Base-by-base conservation (phyloP, 148 eudicot genomes). In the Cornus controversa region DNA sequence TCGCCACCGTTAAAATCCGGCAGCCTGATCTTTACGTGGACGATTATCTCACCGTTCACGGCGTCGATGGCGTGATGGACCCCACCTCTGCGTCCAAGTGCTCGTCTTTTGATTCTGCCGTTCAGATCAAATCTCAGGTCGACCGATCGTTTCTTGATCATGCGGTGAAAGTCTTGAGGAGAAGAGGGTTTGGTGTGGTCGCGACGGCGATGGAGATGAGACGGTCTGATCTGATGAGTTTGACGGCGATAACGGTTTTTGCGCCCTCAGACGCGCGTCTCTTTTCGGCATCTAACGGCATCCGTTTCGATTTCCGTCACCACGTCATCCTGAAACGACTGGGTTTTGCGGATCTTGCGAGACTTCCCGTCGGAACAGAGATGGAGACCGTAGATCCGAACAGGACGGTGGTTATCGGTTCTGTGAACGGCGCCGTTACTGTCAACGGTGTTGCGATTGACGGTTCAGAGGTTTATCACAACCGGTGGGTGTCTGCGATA, bases 1-100 rank as follows among this genome's bases (percentile, higher is more conserved):
- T 24, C 13, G 4, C 10, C 6, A 40, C 80, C 16, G 78, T 81
- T 5, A 75, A 78, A 40, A 85, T 85, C 67, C 60, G 74, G 10
- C 87, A 76, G 54, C 87, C 87, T 0, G 82, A 85, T 58, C 73
- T 85, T 11, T 81, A 75, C 82, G 69, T 75, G 36, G 82, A 78
- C 65, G 71, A 72, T 16, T 65, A 25, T 47, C 81, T 78, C 28
- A 14, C 50, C 50, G 57, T 78, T 53, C 81, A 78, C 36, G 81
- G 81, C 42, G 10, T 78, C 45, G 81, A 78, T 29, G 29, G 34
- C 4, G 80, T 81, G 6, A 31, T 85, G 36, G 82, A 85, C 80
- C 82, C 80, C 11, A 29, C 73, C 9, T 68, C 73, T 27, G 53
- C 75, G 0, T 65, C 80, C 20, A 29, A 77, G 10, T 82, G 87